A percentile compares a stretch with the other conserved stretches of the same genome.
Conservation (phyloP, 2,329 filamentous ascomycete genomes). For the Cytospora piceae region DNA sequence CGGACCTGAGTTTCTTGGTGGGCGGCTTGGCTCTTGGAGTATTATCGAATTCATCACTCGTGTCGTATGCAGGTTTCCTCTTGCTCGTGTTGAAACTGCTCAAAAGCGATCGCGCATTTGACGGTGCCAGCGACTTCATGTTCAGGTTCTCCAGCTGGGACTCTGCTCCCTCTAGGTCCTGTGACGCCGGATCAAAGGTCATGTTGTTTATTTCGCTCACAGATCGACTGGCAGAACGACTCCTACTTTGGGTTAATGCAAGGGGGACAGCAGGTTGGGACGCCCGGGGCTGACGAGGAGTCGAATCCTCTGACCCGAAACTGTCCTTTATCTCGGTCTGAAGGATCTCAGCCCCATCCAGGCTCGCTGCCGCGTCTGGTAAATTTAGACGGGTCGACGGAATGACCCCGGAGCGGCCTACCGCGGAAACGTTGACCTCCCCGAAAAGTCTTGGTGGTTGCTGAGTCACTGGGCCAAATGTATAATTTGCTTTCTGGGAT, state of each 20-base stretch:
- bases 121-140: slow-evolving; percentile 43
- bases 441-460: slow-evolving; percentile 55
- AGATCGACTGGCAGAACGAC: slow-evolving; percentile 43
- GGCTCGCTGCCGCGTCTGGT: slow-evolving; percentile 41
- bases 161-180: slow-evolving; percentile 58
- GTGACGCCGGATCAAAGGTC: slow-evolving; percentile 57
- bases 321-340: slow-evolving; percentile 50
- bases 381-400: slow-evolving; percentile 54
- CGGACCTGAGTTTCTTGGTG: slow-evolving; percentile 61
- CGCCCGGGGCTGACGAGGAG: slow-evolving; percentile 23
- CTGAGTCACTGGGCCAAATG: slow-evolving; percentile 57
- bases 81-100: slow-evolving; percentile 56
- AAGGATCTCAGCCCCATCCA: slow-evolving; percentile 43
- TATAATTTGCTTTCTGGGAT: slow-evolving; percentile 79
- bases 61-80: slow-evolving; percentile 56
- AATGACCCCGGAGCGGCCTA: slow-evolving; percentile 58
- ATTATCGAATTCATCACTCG: slow-evolving; percentile 55
- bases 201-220: slow-evolving; percentile 55
- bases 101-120: slow-evolving; percentile 30
- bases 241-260: slow-evolving; percentile 34
- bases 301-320: slow-evolving; percentile 50
- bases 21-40: slow-evolving; percentile 46
- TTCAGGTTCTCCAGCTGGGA: slow-evolving; percentile 49
- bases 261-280: slow-evolving; percentile 34
- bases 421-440: slow-evolving; percentile 57